Base-by-base conservation (phyloP, 2,329 filamentous ascomycete species). In the Nigrograna mackinnonii region DNA sequence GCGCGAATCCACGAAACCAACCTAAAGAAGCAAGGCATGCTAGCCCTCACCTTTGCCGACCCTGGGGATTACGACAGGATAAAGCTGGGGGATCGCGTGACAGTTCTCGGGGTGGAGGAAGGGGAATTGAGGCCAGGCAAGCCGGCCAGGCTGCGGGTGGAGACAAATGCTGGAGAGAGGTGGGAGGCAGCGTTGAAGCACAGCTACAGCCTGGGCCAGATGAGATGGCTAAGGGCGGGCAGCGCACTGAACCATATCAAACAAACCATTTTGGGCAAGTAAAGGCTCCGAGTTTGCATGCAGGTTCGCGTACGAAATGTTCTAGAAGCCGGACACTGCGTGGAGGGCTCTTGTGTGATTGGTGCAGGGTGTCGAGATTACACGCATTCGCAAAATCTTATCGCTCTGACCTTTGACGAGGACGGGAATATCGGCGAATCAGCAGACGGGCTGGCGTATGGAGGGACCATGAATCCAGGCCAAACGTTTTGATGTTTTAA, bases 201-300 rank as follows among this genome's bases (percentile, higher is more conserved):
- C 35, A 62, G 50, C 17, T 68, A 53, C 31, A 64, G 64, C 39
- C 20, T 47, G 13, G 57, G 63, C 6, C 63, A 69, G 43, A 51
- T 68, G 30, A 38, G 39, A 24, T 70, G 64, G 63, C 38, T 67
- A 18, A 58, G 58, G 34, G 60, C 59, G 4, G 68, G 67, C 2
- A 69, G 66, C 43, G 63, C 65, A 7, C 47, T 71, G 22, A 70
- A 71, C 26, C 47, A 64, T 43, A 50, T 50, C 35, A 55, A 51
- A 17, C 31, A 33, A 17, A 33, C 31, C 11, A 17, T 33, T 13
- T 17, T 33, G 11, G 31, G 31, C 9, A 9, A 28, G 24, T 28
- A 28, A n/a, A 9, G n/a, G 9, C 24, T 28, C n/a, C 24, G 24
- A n/a, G n/a, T n/a, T n/a, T n/a, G n/a, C n/a, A n/a, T n/a, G n/a